A percentile compares a stretch with the other conserved stretches of the same genome.
phyloP scores from a whole-genome alignment of 2,329 filamentous ascomycete species.

The Aspergillus sergii region DNA sequence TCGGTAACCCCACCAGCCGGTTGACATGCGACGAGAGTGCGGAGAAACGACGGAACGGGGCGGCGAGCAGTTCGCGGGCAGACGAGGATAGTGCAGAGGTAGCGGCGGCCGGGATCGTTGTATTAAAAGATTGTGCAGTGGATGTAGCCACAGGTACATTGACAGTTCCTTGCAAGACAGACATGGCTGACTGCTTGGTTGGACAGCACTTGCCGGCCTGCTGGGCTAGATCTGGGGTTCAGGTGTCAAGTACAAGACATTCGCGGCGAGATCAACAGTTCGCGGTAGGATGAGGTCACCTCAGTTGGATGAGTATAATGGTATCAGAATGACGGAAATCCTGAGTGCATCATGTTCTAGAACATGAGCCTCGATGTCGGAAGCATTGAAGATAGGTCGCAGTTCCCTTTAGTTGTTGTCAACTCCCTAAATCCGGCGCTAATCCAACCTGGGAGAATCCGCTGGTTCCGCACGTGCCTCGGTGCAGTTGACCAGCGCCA shows the following conservation, averaged over 20 bases:
- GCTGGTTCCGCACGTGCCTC: background rate
- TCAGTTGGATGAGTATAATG: too few species aligned
- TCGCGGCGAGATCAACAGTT: background rate
- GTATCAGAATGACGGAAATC: background rate
- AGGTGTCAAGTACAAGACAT: conserved; percentile 1
- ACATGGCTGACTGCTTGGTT: conserved; percentile 22
- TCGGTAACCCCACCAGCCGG: conserved; percentile 31
- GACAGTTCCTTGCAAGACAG: conserved; percentile 22
- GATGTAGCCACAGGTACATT: conserved; percentile 24
- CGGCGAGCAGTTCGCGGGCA: conserved; percentile 35
- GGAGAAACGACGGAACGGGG: conserved; percentile 42
- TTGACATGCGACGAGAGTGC: conserved; percentile 37
- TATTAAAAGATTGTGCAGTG: conserved; percentile 25
- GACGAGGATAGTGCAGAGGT: conserved; percentile 29
- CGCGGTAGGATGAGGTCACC: background rate
- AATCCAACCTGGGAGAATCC: background rate
- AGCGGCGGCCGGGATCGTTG: conserved; percentile 19
- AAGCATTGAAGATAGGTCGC: background rate
- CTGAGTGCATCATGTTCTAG: background rate
- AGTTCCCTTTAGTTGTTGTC: background rate
- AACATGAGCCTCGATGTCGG: background rate
- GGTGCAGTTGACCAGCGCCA: background rate
- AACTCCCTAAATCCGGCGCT: background rate
- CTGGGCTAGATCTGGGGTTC: background rate
- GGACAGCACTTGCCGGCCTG: background rate